phyloP scores from a whole-genome alignment of 192 early-diverging fungal genomes.

The Backusella tarrabulga region DNA sequence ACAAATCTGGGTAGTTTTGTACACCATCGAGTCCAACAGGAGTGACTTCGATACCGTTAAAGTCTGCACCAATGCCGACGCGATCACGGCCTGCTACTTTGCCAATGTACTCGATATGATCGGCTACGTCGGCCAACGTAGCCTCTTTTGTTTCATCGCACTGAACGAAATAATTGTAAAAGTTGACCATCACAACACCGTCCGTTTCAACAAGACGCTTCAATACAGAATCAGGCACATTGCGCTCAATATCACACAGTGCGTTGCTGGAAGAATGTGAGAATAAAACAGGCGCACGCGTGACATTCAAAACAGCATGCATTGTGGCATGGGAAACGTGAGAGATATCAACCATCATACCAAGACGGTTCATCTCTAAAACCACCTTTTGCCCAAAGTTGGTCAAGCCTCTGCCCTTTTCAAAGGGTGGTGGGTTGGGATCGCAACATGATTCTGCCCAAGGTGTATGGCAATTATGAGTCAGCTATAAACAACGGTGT shows the following conservation, averaged over 20 bases:
- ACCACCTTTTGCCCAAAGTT: slow-evolving; percentile 53
- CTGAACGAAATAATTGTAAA: slow-evolving; percentile 47
- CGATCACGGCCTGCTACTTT: slow-evolving; percentile 47
- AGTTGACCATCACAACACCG: slow-evolving; percentile 67
- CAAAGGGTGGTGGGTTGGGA: slow-evolving; percentile 44
- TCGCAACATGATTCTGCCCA: slow-evolving; percentile 51
- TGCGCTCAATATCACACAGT: slow-evolving; percentile 51
- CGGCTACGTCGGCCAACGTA: slow-evolving; percentile 45
- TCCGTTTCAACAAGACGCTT: slow-evolving; percentile 41
- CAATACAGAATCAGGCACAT: slow-evolving; percentile 61
- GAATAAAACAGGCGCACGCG: slow-evolving; percentile 59
- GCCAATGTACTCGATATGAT: slow-evolving; percentile 58
- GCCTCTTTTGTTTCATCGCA: slow-evolving; percentile 31
- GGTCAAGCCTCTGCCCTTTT: slow-evolving; percentile 50
- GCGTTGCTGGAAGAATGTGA: slow-evolving; percentile 58
- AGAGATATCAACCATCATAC: slow-evolving; percentile 68
- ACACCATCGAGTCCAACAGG: slow-evolving; percentile 58
- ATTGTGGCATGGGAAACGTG: slow-evolving; percentile 64
- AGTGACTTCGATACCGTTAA: slow-evolving; percentile 52
- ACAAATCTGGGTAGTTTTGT: slow-evolving; percentile 30
- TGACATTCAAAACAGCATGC: slow-evolving; percentile 49
- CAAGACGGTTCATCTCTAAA: slow-evolving; percentile 66
- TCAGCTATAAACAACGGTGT: slow-evolving; percentile 31
- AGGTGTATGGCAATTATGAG: slow-evolving; percentile 62
- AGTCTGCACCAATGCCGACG: slow-evolving; percentile 67